A percentile compares a stretch with the other conserved stretches of the same genome.
These are phyloP conservation scores for Syncephalis fuscata DNA, from an alignment of 371 early-diverging fungal species.

Conservation along the genomic window DNA sequence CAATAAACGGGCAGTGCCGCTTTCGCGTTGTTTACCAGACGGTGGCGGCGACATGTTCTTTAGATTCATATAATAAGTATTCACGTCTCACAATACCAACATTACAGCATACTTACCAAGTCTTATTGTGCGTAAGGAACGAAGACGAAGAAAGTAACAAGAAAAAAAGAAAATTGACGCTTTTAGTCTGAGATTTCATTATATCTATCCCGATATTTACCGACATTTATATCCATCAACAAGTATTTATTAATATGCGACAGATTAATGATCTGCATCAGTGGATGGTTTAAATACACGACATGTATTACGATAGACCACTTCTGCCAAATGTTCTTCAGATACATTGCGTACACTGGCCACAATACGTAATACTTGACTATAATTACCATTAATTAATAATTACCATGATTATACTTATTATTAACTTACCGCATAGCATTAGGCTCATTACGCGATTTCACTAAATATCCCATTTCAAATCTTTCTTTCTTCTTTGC, in stretches of 20 bases:
- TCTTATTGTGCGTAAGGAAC: no score
- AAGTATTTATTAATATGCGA: no score
- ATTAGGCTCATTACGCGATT: constrained; percentile 76
- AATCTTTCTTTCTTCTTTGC: constrained; percentile 60
- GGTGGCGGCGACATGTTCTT: not conserved
- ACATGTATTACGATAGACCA: constrained; percentile 36
- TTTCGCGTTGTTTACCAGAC: constrained; percentile 23
- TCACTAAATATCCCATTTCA: constrained; percentile 52
- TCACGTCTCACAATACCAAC: no score
- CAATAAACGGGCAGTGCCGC: constrained; percentile 66
- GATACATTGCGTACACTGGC: constrained; percentile 30
- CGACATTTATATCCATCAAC: no score
- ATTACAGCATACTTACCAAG: no score
- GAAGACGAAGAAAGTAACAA: no score
- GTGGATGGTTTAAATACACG: constrained; percentile 18
- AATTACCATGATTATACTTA: not conserved
- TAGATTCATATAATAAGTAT: not conserved
- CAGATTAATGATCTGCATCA: no score
- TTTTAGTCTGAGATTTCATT: no score
- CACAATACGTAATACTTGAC: constrained; percentile 36
- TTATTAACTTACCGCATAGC: constrained; percentile 32
- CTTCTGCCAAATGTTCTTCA: constrained; percentile 26
- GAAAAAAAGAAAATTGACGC: no score
- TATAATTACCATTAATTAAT: constrained; percentile 6
- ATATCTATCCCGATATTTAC: no score